These are phyloP conservation scores for Aspergillus puulaauensis DNA, from an alignment of 2,329 filamentous ascomycete genomes.

Conservation along the genomic window DNA sequence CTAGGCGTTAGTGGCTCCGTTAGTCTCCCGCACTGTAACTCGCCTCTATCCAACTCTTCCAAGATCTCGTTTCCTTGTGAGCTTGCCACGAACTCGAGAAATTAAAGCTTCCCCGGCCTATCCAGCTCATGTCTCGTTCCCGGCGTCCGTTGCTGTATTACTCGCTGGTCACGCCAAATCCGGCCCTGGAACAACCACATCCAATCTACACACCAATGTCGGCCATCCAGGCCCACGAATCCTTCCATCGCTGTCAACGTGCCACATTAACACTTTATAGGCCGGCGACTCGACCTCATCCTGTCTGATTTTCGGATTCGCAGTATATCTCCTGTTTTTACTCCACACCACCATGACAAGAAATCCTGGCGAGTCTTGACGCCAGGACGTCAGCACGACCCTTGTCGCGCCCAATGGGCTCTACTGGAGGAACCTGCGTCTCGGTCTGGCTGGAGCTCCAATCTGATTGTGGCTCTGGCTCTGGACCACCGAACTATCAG, in stretches of 20 bases:
- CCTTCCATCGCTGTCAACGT: background rate
- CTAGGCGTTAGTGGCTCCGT: constrained; percentile 11
- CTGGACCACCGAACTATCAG: constrained; percentile 11
- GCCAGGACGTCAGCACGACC: constrained; percentile 14
- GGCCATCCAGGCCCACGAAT: background rate
- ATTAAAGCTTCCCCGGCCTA: background rate
- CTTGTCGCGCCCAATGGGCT: constrained; percentile 18
- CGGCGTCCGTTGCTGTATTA: constrained; percentile 3
- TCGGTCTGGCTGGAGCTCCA: constrained; percentile 2
- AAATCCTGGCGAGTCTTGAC: constrained; percentile 11
- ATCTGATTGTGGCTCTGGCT: constrained; percentile 8
- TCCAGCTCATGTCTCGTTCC: background rate
- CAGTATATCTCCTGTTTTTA: constrained; percentile 1
- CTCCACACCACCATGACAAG: constrained; percentile 5
- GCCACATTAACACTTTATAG: background rate
- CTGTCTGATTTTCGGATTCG: background rate
- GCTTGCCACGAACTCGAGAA: background rate
- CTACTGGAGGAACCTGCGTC: constrained; percentile 6
- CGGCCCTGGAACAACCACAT: background rate
- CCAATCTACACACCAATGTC: background rate
- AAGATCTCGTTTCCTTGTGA: background rate
- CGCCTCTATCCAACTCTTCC: background rate
- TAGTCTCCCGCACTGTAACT: constrained; percentile 1
- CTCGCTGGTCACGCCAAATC: background rate
- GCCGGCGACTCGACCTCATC: background rate